Evolutionary conservation across 345 rosid genomes (phyloP).

Genomic region (Excoecaria cochinchinensis): DNA sequence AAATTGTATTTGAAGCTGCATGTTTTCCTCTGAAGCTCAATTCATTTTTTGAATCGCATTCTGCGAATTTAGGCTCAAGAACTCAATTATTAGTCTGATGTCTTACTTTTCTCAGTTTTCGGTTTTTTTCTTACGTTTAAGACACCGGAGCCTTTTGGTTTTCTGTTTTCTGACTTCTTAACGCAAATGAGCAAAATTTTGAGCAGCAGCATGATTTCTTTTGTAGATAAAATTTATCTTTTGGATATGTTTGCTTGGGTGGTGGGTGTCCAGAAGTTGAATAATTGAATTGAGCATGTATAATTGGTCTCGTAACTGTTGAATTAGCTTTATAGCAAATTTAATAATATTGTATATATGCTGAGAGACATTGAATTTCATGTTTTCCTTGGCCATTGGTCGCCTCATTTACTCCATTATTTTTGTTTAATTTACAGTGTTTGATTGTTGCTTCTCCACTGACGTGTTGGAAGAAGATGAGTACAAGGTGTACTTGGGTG

Average conservation of each 20-base stretch:
- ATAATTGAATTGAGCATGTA: background rate
- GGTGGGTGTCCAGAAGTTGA: constrained; percentile 15
- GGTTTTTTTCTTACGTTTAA: background rate
- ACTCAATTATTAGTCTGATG: constrained; percentile 11
- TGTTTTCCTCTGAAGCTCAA: constrained; percentile 6
- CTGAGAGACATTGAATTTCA: background rate
- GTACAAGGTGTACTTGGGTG: constrained; percentile 84
- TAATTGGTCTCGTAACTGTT: background rate
- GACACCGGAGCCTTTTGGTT: background rate
- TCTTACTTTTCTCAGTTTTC: background rate
- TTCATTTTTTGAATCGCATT: background rate
- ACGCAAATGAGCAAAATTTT: background rate
- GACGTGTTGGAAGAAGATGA: constrained; percentile 92
- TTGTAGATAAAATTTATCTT: background rate
- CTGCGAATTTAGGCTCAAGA: background rate
- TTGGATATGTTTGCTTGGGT: background rate
- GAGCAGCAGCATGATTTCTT: background rate
- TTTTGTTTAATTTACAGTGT: constrained; percentile 54
- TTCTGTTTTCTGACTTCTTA: background rate
- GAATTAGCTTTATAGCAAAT: background rate
- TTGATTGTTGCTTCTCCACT: constrained; percentile 98
- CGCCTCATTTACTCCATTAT: constrained; percentile 7
- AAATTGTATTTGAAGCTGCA: background rate
- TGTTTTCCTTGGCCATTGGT: background rate
- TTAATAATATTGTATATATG: background rate